These are phyloP conservation scores for Angomonas deanei DNA, from an alignment of 208 protist genomes.

Conservation along the genomic window DNA sequence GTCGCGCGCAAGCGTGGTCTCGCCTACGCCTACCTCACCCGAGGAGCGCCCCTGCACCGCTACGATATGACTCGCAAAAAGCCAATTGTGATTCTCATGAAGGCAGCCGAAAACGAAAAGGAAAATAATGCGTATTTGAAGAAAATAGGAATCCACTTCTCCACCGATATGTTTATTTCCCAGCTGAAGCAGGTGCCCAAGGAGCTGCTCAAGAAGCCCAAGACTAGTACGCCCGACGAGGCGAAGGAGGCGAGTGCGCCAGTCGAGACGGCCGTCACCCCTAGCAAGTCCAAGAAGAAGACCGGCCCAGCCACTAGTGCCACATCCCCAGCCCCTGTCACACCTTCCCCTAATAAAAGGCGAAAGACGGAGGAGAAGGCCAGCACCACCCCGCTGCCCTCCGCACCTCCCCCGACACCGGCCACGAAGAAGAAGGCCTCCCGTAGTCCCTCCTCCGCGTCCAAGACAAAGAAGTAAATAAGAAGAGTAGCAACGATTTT, in stretches of 20 bases:
- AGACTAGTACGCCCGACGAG: background rate
- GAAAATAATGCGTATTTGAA: conserved; percentile 70
- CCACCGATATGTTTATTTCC: conserved; percentile 38
- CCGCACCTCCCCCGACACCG: background rate
- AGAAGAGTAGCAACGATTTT: background rate
- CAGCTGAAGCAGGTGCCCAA: conserved; percentile 51
- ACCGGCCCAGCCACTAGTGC: background rate
- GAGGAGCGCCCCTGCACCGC: conserved; percentile 48
- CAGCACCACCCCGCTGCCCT: background rate
- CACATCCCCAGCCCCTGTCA: background rate
- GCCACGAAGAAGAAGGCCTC: background rate
- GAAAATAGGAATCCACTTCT: conserved; percentile 66
- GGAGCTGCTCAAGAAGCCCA: conserved; percentile 15
- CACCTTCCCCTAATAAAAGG: background rate
- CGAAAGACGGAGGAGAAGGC: background rate
- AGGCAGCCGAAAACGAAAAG: conserved; percentile 58
- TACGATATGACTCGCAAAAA: conserved; percentile 60
- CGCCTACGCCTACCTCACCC: conserved; percentile 63
- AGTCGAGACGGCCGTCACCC: too few species aligned
- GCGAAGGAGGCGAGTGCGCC: background rate
- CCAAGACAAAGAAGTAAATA: background rate
- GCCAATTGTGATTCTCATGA: conserved; percentile 54
- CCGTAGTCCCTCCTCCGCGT: conserved; percentile 1
- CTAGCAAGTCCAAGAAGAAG: conserved; percentile 9
- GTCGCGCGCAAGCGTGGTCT: conserved; percentile 44